These are phyloP conservation scores for Coemansia furcata DNA, from an alignment of 192 early-diverging fungal genomes.

Conservation along the genomic window DNA sequence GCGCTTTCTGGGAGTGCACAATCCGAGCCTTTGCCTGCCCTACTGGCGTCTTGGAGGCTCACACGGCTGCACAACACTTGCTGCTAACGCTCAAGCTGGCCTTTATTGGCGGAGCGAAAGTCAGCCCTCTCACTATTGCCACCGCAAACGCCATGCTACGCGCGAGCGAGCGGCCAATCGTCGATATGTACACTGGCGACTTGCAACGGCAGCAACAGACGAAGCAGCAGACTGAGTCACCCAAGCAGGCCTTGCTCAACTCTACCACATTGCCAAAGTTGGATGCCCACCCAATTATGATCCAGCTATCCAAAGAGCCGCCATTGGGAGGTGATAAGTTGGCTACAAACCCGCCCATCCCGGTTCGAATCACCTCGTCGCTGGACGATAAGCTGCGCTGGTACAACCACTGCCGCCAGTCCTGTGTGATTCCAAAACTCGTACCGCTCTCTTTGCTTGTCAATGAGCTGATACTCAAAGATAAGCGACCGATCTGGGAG, in stretches of 20 bases:
- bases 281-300: neutral
- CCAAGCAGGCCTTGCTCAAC: neutral
- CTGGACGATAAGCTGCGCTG: slow-evolving; percentile 15
- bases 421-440: slow-evolving; percentile 11
- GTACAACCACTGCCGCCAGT: slow-evolving; percentile 15
- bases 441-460: slow-evolving; percentile 9
- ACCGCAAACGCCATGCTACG: slow-evolving; percentile 9
- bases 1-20: slow-evolving; percentile 21
- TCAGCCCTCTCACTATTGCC: neutral
- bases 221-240: neutral
- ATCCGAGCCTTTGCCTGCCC: slow-evolving; percentile 4
- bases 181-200: slow-evolving; percentile 13
- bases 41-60: neutral
- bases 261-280: neutral
- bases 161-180: neutral
- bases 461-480: slow-evolving; percentile 6
- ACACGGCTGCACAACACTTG: neutral
- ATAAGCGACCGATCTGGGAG: slow-evolving; percentile 20
- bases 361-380: neutral
- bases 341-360: neutral
- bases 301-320: neutral
- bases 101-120: neutral
- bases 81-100: slow-evolving; percentile 21
- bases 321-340: neutral
- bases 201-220: slow-evolving; percentile 3